Conservation (phyloP, 345 rosid species). For the Bruguiera parviflora region DNA sequence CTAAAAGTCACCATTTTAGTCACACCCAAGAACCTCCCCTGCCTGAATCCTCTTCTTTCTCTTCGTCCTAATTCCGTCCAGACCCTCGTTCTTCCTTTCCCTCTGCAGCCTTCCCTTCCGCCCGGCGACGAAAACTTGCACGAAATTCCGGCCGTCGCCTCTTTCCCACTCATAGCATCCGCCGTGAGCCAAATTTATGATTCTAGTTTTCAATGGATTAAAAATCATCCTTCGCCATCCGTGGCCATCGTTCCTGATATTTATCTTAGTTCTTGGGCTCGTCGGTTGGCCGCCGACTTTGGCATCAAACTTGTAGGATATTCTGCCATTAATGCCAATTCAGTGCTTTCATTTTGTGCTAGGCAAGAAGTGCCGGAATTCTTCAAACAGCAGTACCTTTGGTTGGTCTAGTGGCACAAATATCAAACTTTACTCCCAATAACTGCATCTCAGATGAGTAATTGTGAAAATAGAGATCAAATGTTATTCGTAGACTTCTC, state of each 20-base stretch:
- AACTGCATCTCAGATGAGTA: no score
- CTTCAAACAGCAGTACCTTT: no score
- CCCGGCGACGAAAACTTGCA: slow-evolving; percentile 10
- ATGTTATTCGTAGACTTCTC: no score
- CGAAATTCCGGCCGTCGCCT: neutral
- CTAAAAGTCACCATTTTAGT: slow-evolving; percentile 8
- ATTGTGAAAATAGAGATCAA: no score
- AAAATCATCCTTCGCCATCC: slow-evolving; percentile 12
- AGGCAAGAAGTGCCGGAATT: no score
- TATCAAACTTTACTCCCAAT: no score
- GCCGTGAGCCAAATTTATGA: slow-evolving; percentile 9
- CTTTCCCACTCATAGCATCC: neutral
- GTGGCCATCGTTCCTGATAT: neutral
- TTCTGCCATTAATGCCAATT: no score
- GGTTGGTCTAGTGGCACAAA: no score
- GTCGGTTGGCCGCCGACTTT: no score
- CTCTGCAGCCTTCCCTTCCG: slow-evolving; percentile 7
- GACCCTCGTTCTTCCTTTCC: slow-evolving; percentile 17
- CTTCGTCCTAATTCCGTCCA: slow-evolving; percentile 3
- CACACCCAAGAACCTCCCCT: slow-evolving; percentile 17
- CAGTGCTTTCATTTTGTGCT: no score
- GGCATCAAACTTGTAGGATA: no score
- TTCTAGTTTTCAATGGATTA: slow-evolving; percentile 5
- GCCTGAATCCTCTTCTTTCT: slow-evolving; percentile 14
- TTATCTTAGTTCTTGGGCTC: no score